Evolutionary conservation across 768 basidiomycete genomes (phyloP), one percentile per base, ranked within the genome.

Genomic region (Hortiboletus flavorubellus): DNA sequence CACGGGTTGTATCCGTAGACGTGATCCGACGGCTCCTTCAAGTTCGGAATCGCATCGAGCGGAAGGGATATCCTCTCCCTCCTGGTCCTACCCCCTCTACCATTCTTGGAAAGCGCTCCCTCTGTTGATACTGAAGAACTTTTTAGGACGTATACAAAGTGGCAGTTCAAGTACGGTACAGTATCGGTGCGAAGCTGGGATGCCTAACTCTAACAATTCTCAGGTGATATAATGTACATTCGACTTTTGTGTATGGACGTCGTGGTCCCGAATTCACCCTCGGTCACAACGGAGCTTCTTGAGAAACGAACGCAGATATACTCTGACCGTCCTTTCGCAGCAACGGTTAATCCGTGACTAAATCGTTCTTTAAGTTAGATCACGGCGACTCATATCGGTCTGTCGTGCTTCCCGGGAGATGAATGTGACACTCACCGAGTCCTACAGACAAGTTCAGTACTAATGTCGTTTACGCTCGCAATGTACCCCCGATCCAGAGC

Each of bases 161-260:
- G 26, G 26, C 2, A 26, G 26, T 26, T 26, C 26, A 26, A 26
- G 26, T 26, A 26, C 26, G 66, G 61, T 47, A 16, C 6, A 0
- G 3, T 39, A 2, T 26, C 5, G 26, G 2, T 16, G 21, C 3
- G 7, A 30, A 9, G 5, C 33, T n/a, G 23, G 44, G 34, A 21
- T 15, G 8, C 35, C 23, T 18, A 11, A 45, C 23, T 33, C 44
- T 59, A 18, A 60, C 8, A 14, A 31, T 15, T 41, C 10, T 1
- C 29, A 78, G 76, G 79, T 10, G 68, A 77, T 8, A 62, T 85
- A 14, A 73, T 84, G 40, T 78, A 78, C 14, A 75, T 79, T 55
- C 73, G 73, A 29, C 67, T 79, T n/a, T 75, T 79, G 60, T 80
- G 77, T 51, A 71, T 72, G 40, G 70, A 68, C 15, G 71, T 76